A percentile compares a stretch with the other conserved stretches of the same genome.
phyloP scores from a whole-genome alignment of 2,329 filamentous ascomycete species.

The Sclerotinia nivalis region DNA sequence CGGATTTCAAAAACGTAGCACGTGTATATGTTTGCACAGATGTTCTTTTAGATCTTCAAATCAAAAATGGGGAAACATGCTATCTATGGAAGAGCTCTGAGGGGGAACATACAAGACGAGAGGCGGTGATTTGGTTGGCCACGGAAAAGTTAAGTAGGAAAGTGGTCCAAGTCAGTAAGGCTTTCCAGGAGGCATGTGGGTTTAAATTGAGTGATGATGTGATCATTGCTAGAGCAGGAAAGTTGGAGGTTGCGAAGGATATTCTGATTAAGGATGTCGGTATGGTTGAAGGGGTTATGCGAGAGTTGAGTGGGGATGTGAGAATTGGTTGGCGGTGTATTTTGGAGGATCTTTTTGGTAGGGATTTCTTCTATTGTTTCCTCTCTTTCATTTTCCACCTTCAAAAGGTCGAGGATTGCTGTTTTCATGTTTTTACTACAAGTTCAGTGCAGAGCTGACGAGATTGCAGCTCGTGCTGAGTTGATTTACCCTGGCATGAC shows the following conservation, averaged over 20 bases:
- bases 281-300: conserved; percentile 39
- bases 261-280: conserved; percentile 62
- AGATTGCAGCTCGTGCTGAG: conserved; percentile 58
- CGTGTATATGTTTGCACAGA: conserved; percentile 40
- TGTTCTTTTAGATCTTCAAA: conserved; percentile 54
- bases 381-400: background rate
- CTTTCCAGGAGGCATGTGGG: conserved; percentile 69
- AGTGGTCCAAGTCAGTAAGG: conserved; percentile 70
- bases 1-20: conserved; percentile 40
- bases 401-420: background rate
- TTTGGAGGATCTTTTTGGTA: conserved; percentile 47
- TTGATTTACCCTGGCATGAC: conserved; percentile 68
- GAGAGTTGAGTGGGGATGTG: conserved; percentile 43
- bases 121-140: conserved; percentile 63
- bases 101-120: conserved; percentile 28
- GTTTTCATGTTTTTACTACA: background rate
- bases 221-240: conserved; percentile 54
- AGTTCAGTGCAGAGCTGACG: conserved; percentile 30
- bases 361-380: conserved; percentile 26
- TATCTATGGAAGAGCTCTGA: conserved; percentile 48
- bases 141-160: conserved; percentile 64
- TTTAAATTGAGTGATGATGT: conserved; percentile 73
- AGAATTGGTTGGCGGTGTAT: conserved; percentile 50
- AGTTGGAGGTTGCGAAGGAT: conserved; percentile 55
- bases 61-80: conserved; percentile 61